Conservation (phyloP, 1,284 basidiomycete genomes). For the Leccinum insigne region DNA sequence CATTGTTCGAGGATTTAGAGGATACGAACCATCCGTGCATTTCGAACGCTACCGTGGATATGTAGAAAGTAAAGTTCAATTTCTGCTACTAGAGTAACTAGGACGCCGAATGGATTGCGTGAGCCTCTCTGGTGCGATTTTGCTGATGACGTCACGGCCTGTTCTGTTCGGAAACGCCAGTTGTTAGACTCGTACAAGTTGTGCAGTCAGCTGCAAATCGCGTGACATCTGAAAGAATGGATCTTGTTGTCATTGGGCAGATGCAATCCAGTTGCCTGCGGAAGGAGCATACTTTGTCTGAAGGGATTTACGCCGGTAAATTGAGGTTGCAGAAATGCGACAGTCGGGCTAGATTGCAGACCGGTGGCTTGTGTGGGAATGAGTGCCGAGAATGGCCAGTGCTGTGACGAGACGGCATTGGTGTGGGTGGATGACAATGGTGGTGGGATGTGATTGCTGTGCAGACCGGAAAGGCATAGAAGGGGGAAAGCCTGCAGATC, state of each 20-base stretch:
- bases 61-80: no score
- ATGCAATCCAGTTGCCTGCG: constrained; percentile 74
- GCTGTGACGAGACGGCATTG: constrained; percentile 45
- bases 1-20: no score
- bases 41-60: no score
- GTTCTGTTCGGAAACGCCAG: no score
- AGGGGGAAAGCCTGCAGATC: constrained; percentile 61
- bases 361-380: constrained; percentile 44
- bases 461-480: constrained; percentile 40
- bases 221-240: no score
- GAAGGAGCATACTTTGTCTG: constrained; percentile 43
- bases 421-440: constrained; percentile 28
- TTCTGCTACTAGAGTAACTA: no score
- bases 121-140: no score
- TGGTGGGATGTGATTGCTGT: constrained; percentile 29
- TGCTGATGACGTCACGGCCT: no score
- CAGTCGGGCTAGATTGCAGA: constrained; percentile 7
- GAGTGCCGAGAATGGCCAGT: constrained; percentile 54
- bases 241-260: constrained; percentile 64
- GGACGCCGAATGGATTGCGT: no score
- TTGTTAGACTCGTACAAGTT: no score
- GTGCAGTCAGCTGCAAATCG: no score
- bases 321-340: constrained; percentile 49
- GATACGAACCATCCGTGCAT: no score
- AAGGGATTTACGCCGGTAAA: constrained; percentile 35